phyloP scores from a whole-genome alignment of 1,284 basidiomycete genomes.

The Fistulinella cinereoalba region DNA sequence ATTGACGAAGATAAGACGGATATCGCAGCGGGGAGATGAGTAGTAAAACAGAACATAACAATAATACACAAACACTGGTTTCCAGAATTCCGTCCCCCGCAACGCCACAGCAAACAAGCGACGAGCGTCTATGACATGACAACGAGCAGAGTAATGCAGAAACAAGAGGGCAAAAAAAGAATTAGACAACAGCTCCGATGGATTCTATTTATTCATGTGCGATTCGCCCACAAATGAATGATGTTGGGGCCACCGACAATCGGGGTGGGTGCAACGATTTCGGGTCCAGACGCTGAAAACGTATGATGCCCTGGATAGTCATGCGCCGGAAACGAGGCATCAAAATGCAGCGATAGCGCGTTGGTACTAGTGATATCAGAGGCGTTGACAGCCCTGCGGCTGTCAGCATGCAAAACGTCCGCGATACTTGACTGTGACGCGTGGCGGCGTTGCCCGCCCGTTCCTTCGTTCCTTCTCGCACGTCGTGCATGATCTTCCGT shows the following conservation, averaged over 20 bases:
- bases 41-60: slow-evolving; percentile 21
- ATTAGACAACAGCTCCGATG: slow-evolving; percentile 1
- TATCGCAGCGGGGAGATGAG: slow-evolving; percentile 6
- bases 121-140: slow-evolving; percentile 18
- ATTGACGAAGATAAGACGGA: background rate
- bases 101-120: slow-evolving; percentile 4
- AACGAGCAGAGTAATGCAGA: background rate
- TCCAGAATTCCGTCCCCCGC: background rate
- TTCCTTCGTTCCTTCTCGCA: slow-evolving; percentile 23
- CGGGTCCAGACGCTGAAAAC: slow-evolving; percentile 27
- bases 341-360: slow-evolving; percentile 36
- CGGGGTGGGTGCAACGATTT: slow-evolving; percentile 34
- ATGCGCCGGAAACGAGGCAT: slow-evolving; percentile 34
- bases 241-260: slow-evolving; percentile 34
- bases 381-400: slow-evolving; percentile 13
- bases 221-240: slow-evolving; percentile 34
- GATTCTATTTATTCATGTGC: slow-evolving; percentile 24
- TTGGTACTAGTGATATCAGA: slow-evolving; percentile 27
- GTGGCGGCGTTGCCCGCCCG: slow-evolving; percentile 17
- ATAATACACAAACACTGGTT: background rate
- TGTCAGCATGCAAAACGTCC: slow-evolving; percentile 22
- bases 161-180: background rate
- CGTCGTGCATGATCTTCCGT: slow-evolving; percentile 19
- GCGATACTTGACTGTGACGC: slow-evolving; percentile 18
- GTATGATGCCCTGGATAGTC: slow-evolving; percentile 13